phyloP scores from a whole-genome alignment of 73 alveolate genomes.

The Paramecium octaurelia region DNA sequence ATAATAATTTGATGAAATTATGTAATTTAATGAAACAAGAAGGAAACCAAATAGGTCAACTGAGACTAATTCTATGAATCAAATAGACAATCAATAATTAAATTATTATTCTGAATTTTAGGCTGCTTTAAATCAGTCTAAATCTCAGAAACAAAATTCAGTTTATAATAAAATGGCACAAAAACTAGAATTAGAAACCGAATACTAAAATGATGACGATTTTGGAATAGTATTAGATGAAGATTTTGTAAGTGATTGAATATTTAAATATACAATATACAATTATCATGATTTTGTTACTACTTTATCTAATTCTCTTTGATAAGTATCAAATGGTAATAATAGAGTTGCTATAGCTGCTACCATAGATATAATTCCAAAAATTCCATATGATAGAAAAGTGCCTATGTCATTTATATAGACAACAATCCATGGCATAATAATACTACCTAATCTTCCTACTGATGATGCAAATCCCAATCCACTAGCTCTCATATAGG shows the following conservation, averaged over 20 bases:
- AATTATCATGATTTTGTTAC: background rate
- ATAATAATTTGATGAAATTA: background rate
- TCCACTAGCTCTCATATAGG: slow-evolving; percentile 60
- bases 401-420: slow-evolving; percentile 53
- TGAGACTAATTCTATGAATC: background rate
- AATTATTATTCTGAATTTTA: background rate
- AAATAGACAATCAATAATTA: background rate
- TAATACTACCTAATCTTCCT: slow-evolving; percentile 61
- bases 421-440: slow-evolving; percentile 59
- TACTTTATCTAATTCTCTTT: background rate
- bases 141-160: background rate
- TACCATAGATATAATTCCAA: slow-evolving; percentile 1
- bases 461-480: slow-evolving; percentile 56
- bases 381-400: slow-evolving; percentile 38
- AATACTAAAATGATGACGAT: background rate
- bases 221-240: background rate
- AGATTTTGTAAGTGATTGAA: slow-evolving; percentile 19
- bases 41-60: background rate
- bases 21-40: background rate
- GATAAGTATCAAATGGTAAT: slow-evolving; percentile 47
- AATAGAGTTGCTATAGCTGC: slow-evolving; percentile 37
- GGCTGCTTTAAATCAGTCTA: background rate
- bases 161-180: background rate
- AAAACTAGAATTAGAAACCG: background rate
- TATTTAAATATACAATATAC: background rate